phyloP scores from a whole-genome alignment of 805 yeast genomes.

The Zygotorulaspora chibaensis region DNA sequence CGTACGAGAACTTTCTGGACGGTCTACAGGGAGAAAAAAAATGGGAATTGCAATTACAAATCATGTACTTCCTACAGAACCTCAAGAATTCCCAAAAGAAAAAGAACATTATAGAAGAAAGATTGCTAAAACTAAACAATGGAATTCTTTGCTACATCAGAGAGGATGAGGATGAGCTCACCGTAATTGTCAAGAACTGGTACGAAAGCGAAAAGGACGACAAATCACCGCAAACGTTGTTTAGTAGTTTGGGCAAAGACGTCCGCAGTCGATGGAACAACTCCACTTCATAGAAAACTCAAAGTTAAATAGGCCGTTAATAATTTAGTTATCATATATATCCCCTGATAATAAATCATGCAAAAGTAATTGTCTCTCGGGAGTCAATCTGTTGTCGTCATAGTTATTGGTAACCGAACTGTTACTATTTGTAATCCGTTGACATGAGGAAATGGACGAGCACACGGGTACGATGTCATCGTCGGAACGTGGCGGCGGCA shows the following conservation, averaged over 20 bases:
- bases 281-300: not conserved
- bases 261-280: conserved; percentile 26
- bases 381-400: not conserved
- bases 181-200: conserved; percentile 32
- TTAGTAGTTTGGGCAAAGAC: conserved; percentile 23
- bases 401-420: not conserved
- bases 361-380: conserved; percentile 13
- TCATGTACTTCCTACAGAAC: conserved; percentile 17
- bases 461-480: conserved; percentile 12
- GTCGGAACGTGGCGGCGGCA: conserved; percentile 15
- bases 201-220: conserved; percentile 15
- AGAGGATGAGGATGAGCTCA: conserved; percentile 16
- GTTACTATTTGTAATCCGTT: not conserved
- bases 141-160: conserved; percentile 32
- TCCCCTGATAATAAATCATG: conserved; percentile 24
- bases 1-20: conserved; percentile 22
- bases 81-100: conserved; percentile 17
- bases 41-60: conserved; percentile 25
- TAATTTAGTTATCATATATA: conserved; percentile 15
- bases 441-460: conserved; percentile 1
- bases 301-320: not conserved
- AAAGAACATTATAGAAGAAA: conserved; percentile 22
- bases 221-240: conserved; percentile 7
- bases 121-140: conserved; percentile 30
- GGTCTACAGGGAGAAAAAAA: conserved; percentile 21